Conservation (phyloP, 2,329 filamentous ascomycete species). For the Epichloe sp. region DNA sequence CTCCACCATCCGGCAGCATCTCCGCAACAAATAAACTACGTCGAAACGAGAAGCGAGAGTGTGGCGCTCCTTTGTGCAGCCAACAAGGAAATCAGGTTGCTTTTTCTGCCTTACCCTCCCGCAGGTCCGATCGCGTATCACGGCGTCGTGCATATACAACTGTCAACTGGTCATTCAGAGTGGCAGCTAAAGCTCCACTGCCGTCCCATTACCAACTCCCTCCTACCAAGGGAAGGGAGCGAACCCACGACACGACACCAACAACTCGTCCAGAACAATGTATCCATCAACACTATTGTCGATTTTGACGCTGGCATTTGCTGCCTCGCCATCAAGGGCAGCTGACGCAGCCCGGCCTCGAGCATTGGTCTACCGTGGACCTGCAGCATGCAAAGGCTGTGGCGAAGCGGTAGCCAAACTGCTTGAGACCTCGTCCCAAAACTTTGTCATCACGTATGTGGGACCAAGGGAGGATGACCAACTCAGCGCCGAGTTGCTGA, state of each 20-base stretch:
- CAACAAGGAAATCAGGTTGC: neutral
- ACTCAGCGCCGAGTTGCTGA: conserved; percentile 6
- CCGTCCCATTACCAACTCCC: neutral
- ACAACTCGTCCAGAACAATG: neutral
- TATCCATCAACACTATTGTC: neutral
- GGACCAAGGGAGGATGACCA: conserved; percentile 9
- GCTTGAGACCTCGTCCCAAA: conserved; percentile 9
- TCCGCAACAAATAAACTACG: neutral
- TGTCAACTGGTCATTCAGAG: too few relatives aligned
- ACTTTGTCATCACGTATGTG: conserved; percentile 10
- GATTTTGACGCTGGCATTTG: neutral
- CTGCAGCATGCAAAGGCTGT: conserved; percentile 9
- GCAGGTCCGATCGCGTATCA: neutral
- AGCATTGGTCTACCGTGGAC: conserved; percentile 13
- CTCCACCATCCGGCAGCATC: neutral
- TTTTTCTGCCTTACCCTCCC: neutral
- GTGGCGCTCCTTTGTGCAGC: neutral
- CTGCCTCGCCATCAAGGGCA: neutral
- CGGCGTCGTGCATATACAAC: neutral
- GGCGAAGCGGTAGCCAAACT: conserved; percentile 10
- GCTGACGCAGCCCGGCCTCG: neutral
- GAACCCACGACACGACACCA: neutral
- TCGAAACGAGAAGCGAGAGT: neutral
- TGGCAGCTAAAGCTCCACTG: neutral
- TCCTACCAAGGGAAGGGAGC: neutral